Conservation (phyloP, 2,329 filamentous ascomycete genomes). For the Ceratocystis eucalypticola region DNA sequence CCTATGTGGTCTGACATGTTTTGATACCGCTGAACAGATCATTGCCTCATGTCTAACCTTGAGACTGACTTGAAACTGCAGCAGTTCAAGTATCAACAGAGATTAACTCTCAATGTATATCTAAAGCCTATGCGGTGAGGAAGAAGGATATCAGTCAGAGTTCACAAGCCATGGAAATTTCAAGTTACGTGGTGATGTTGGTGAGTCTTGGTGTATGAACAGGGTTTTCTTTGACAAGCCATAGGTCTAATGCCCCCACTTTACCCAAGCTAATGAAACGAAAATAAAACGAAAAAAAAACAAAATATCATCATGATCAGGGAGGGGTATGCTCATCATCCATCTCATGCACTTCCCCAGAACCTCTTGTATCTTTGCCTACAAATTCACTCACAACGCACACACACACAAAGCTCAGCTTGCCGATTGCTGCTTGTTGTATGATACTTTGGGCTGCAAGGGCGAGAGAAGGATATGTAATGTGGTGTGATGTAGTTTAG, state of each 20-base stretch:
- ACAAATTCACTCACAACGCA: not conserved
- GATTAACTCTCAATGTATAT: not conserved
- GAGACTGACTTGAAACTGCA: not conserved
- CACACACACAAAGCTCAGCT: not conserved
- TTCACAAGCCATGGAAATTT: not conserved
- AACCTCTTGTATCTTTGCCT: not conserved
- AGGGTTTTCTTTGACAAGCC: conserved; percentile 1
- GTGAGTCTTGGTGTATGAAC: not conserved
- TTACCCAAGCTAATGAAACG: conserved; percentile 1
- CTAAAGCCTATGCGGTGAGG: conserved; percentile 13
- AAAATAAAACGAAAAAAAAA: conserved; percentile 6
- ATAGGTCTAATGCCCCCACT: conserved; percentile 7
- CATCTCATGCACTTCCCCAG: not conserved
- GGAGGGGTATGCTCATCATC: not conserved
- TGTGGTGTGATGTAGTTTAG: not conserved
- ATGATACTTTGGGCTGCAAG: not conserved
- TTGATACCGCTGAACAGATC: not conserved
- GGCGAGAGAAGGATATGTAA: not conserved
- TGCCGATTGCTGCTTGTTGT: not conserved
- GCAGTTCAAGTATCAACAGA: not conserved
- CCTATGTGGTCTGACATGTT: not conserved
- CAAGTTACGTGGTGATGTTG: not conserved
- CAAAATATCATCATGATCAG: conserved; percentile 11
- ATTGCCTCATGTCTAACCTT: not conserved
- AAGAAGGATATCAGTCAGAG: conserved; percentile 10